Evolutionary conservation across 768 basidiomycete genomes (phyloP), one percentile per base, ranked within the genome.

Genomic region (Hygrophoropsis aurantiaca): DNA sequence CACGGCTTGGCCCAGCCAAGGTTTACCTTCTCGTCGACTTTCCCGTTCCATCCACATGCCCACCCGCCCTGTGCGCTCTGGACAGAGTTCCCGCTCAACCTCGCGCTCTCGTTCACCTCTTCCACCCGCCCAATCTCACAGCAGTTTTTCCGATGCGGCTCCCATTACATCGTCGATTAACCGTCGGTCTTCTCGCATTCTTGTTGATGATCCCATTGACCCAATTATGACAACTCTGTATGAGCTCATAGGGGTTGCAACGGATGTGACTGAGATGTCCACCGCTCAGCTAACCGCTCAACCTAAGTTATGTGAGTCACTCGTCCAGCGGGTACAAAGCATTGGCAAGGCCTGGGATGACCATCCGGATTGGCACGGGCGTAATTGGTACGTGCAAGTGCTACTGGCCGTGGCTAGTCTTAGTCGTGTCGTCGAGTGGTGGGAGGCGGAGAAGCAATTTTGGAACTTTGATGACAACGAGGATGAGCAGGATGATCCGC

Each of bases 361-460:
- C 42, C 91, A 97, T 68, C 91, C 94, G 18, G 94, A 97, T 64
- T 97, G 94, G 90, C 92, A 94, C 56, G 94, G 97, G 20, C 79
- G 95, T 47, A 92, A 89, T 49, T 99, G 95, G 97, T 98, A 97
- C 68, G 94, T 97, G 43, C 94, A 95, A 62, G 86, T 97, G 21
- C 78, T 98, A 4, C 84, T 97, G 40, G 95, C 97, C 18, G 86
- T 98, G 40, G 97, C 97, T 25, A 93, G 91, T 59, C 82, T 99
- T 53, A 90, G 87, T 66, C 87, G 95, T 48, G 97, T 98, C 23
- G 87, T 97, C 53, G 97, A 97, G 61, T 99, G 97, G 95, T 97
- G 94, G 93, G 94, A 97, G 67, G 97, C 97, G 10, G 95, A 98
- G 73, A 94, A 94, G 61, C 92, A 94, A 56, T 99, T 99, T 68